Evolutionary conservation across 768 basidiomycete species (phyloP), one percentile per base, ranked within the genome.

Genomic region (Panaeolus papilionaceus): DNA sequence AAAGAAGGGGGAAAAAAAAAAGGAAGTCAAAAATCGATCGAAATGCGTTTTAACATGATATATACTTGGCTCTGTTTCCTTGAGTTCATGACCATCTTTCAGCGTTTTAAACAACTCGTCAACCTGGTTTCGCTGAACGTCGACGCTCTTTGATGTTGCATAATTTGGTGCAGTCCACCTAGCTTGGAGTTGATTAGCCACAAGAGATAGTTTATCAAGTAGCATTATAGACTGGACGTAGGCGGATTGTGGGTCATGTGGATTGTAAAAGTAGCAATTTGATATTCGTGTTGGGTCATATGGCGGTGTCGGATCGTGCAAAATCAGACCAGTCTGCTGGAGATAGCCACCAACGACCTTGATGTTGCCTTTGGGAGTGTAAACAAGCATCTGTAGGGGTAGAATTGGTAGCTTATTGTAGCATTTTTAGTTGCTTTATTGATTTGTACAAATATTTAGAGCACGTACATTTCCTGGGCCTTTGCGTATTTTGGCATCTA

Each of bases 351-450:
- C 90, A 69, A 99, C 92, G 65, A 92, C 89, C 38, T 84, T 81
- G 69, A 99, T 92, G 78, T 98, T 96, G 38, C 94, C 93, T 77
- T 97, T 98, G 4, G 95, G 94, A 5, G 97, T 97, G 79, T 93
- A 97, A 38, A 98, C 89, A 44, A 98, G 87, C 78, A 98, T 86
- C 74, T 92, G 91, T 18, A 98, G 83, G 23, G 90, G 88, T 54
- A 97, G 83, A 65, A 95, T 93, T 61, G 93, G 92, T 64, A 92
- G 84, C 94, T 96, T 77, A 33, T 64, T 44, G 33, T 28, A 33
- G 64, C 47, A 42, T 64, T 39, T 49, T 54, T 33, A 51, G 51
- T 33, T 33, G 37, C 14, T 68, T 23, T n/a, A 9, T 12, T 18
- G 66, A 69, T 64, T 64, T 69, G 14, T 63, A 67, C 2, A 33